A percentile compares a stretch with the other conserved stretches of the same genome.
These are phyloP conservation scores for Dactylorhiza incarnata DNA, from an alignment of 106 monocot genomes.

Conservation along the genomic window DNA sequence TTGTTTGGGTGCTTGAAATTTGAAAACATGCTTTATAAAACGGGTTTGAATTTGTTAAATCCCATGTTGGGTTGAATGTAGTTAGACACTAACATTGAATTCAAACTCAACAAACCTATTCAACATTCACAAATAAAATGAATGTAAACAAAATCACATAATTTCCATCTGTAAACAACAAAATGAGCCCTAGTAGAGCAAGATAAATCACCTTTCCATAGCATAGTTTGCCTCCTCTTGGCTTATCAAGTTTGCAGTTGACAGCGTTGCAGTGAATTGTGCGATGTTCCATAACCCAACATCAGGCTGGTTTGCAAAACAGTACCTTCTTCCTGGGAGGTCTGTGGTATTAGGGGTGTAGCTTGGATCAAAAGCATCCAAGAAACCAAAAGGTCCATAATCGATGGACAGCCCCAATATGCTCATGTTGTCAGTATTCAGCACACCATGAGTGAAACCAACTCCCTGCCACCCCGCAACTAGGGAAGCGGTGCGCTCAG, in stretches of 20 bases:
- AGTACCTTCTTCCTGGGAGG: conserved; percentile 89
- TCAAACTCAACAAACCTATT: not conserved
- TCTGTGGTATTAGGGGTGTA: conserved; percentile 98
- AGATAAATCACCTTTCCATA: conserved; percentile 69
- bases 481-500: conserved; percentile 75
- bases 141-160: not conserved
- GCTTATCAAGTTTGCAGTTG: conserved; percentile 65
- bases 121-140: not conserved
- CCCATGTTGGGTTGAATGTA: too few species aligned
- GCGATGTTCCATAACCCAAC: conserved; percentile 95
- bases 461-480: conserved; percentile 94
- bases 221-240: conserved; percentile 86
- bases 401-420: conserved; percentile 93
- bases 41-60: too few species aligned
- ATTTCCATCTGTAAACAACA: too few species aligned
- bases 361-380: conserved; percentile 97
- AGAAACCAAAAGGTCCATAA: conserved; percentile 96
- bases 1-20: too few species aligned
- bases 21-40: too few species aligned
- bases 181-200: not conserved
- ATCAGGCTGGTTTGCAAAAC: conserved; percentile 97
- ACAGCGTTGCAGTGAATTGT: conserved; percentile 64
- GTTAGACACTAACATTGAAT: too few species aligned
- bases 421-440: conserved; percentile 99
- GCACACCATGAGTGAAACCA: conserved; percentile 90